Percentiles rank a stretch among this genome's conserved stretches.
Conservation (phyloP, 108 stramenopile genomes). For the Skeletonema potamos region DNA sequence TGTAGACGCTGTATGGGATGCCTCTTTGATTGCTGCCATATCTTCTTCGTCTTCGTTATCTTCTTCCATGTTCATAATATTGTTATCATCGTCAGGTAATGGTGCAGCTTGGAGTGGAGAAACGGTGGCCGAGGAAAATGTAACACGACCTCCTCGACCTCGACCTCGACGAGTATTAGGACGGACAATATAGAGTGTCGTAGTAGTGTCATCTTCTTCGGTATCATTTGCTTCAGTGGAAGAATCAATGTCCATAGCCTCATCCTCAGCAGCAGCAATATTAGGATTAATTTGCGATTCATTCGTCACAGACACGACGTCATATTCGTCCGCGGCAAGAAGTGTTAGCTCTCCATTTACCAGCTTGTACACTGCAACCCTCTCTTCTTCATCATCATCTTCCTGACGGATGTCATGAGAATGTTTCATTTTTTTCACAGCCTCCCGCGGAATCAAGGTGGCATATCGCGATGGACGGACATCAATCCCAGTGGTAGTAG, state of each 20-base stretch:
- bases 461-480: constrained; percentile 26
- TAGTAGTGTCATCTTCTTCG: background rate
- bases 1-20: constrained; percentile 21
- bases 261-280: background rate
- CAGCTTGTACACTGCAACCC: background rate
- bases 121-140: no score
- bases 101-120: background rate
- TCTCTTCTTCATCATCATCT: background rate
- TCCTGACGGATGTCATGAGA: no score
- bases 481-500: background rate
- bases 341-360: constrained; percentile 10
- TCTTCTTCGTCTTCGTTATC: background rate
- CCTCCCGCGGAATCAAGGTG: constrained; percentile 17
- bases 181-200: background rate
- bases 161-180: background rate
- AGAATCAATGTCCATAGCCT: constrained; percentile 4
- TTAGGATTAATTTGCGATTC: background rate
- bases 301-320: constrained; percentile 7
- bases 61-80: background rate
- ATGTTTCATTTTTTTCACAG: constrained; percentile 6
- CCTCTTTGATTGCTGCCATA: background rate
- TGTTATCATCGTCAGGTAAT: background rate
- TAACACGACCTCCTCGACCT: background rate
- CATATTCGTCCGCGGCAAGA: constrained; percentile 15
- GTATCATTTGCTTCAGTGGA: background rate